Evolutionary conservation across 345 rosid genomes (phyloP).

Genomic region (Eucalyptus pauciflora): DNA sequence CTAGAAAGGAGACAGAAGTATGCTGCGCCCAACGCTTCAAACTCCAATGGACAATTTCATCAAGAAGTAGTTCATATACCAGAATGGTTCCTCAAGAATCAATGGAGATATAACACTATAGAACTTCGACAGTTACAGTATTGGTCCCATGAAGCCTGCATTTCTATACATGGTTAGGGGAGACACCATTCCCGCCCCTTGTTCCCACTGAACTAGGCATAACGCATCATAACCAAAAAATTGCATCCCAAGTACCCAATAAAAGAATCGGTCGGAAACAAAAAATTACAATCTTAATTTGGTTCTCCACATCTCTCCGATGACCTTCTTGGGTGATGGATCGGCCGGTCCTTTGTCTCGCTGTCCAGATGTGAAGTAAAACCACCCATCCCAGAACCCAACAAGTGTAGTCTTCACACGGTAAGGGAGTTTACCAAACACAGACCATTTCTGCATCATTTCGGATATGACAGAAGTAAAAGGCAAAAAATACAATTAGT

Average conservation of each 20-base stretch:
- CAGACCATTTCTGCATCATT: conserved; percentile 67
- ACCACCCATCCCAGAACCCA: conserved; percentile 74
- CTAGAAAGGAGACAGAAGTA: neutral
- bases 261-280: neutral
- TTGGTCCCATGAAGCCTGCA: neutral
- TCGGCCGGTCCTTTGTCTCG: conserved; percentile 83
- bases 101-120: neutral
- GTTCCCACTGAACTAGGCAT: neutral
- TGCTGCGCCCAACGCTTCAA: neutral
- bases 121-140: neutral
- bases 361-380: conserved; percentile 95
- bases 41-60: neutral
- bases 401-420: conserved; percentile 91
- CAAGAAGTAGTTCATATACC: neutral
- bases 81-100: neutral
- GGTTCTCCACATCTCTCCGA: conserved; percentile 91
- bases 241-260: neutral
- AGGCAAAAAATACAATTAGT: neutral
- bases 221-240: neutral
- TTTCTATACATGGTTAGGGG: neutral
- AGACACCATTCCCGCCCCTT: neutral
- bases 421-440: conserved; percentile 79
- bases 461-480: neutral
- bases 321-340: conserved; percentile 78
- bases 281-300: conserved; percentile 38